These are phyloP conservation scores for Prunus salicina DNA, from an alignment of 306 rosid genomes.

Conservation along the genomic window DNA sequence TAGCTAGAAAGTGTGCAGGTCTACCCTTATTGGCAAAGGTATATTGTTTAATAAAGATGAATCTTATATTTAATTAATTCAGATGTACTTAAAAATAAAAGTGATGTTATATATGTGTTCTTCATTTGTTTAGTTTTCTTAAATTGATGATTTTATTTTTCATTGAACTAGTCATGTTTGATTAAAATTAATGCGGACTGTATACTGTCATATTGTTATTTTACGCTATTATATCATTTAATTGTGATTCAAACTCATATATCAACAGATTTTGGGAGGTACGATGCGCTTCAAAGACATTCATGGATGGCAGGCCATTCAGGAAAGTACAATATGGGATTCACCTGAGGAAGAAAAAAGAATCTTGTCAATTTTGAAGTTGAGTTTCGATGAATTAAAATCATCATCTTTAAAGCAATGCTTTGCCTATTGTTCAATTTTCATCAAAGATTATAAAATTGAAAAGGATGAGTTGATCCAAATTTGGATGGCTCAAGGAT, in stretches of 20 bases:
- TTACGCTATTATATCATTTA: no score
- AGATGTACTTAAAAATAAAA: no score
- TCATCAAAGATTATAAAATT: neutral
- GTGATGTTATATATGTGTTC: no score
- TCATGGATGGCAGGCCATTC: neutral
- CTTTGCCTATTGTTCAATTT: constrained; percentile 6
- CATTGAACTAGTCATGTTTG: no score
- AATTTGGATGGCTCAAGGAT: constrained; percentile 14
- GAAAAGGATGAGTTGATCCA: neutral
- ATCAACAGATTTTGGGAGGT: neutral
- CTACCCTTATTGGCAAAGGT: no score
- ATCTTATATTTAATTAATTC: no score
- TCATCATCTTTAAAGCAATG: constrained; percentile 14
- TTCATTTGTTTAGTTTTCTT: no score
- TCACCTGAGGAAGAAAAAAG: neutral
- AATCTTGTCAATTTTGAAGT: neutral
- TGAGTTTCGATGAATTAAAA: constrained; percentile 9
- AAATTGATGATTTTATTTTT: no score
- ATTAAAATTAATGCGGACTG: no score
- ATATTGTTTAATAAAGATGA: no score
- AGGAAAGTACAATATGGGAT: neutral
- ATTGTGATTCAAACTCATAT: neutral
- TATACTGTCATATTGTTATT: no score
- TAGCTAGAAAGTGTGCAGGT: no score
- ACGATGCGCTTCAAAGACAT: neutral